Evolutionary conservation across 2,329 filamentous ascomycete genomes (phyloP), one percentile per base, ranked within the genome.

Genomic region (Aspergillus eucalypticola): DNA sequence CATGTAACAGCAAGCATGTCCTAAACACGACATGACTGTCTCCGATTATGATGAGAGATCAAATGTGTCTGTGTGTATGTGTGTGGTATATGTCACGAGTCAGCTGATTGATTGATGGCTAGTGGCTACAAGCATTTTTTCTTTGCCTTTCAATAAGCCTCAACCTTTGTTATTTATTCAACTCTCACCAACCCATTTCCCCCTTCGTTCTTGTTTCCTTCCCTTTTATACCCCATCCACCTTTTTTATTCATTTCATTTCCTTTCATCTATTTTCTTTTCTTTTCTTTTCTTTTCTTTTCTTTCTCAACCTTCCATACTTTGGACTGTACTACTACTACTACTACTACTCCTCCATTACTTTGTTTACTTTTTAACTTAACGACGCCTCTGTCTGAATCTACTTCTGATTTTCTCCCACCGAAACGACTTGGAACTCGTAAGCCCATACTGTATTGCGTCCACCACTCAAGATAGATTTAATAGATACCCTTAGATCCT

Each of bases 1-100:
- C 60, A 65, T 41, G 48, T 64, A 39, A 56, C 72, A 38, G 61
- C 63, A 48, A 77, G 76, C 58, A 74, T 77, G 70, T 75, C 76
- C 58, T 77, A 62, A 72, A 58, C 41, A 48, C 52, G 54, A 35
- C 29, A 13, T 5, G 10, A 35, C 11, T 35, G 29, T 35, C 64
- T 59, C 53, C 2, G 39, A 35, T 15, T n/a, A 54, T 41, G 35
- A 41, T 54, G 32, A n/a, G 48, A 32, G 27, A 11, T 11, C 15
- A 8, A 25, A 32, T 51, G 3, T 35, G 32, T 35, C 10, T 35
- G 10, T 35, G 32, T 35, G 11, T 35, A 13, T 35, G 32, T 35
- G 32, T 35, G 10, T 35, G 32, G 32, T 35, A 35, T 35, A 13
- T 35, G 32, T 35, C 32, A 35, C 32, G 32, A 35, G 32, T 35